Percentiles rank a stretch among this genome's conserved stretches.
phyloP scores from a whole-genome alignment of 805 yeast species.

The Wickerhamiella australiensis region DNA sequence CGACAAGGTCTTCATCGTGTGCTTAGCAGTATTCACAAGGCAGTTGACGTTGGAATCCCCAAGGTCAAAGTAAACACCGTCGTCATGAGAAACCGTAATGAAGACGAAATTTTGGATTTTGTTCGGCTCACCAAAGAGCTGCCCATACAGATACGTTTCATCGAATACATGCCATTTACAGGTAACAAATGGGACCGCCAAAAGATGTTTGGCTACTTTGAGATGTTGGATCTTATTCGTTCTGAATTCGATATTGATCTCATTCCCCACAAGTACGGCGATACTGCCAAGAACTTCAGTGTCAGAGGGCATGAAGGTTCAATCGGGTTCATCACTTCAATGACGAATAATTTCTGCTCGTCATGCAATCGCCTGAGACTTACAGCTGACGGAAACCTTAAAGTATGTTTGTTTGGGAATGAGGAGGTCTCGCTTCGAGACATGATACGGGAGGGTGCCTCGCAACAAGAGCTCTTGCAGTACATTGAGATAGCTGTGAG shows the following conservation, averaged over 20 bases:
- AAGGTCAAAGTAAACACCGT: constrained; percentile 41
- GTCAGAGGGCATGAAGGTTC: constrained; percentile 36
- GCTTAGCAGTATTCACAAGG: constrained; percentile 34
- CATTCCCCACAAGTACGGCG: constrained; percentile 29
- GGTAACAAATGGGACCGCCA: constrained; percentile 41
- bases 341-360: constrained; percentile 43
- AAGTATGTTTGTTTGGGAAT: constrained; percentile 44
- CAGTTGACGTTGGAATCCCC: constrained; percentile 35
- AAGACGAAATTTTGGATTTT: constrained; percentile 40
- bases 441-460: constrained; percentile 30
- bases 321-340: constrained; percentile 43
- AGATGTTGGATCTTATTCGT: constrained; percentile 28
- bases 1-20: constrained; percentile 39
- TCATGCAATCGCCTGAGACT: constrained; percentile 42
- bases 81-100: constrained; percentile 39
- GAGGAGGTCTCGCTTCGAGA: constrained; percentile 40
- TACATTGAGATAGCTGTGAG: constrained; percentile 38
- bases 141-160: constrained; percentile 40
- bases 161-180: constrained; percentile 48
- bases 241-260: constrained; percentile 27
- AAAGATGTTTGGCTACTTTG: constrained; percentile 37
- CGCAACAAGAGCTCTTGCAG: constrained; percentile 30
- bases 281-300: constrained; percentile 38
- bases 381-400: constrained; percentile 43
- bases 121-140: constrained; percentile 32